Evolutionary conservation across 1,284 basidiomycete genomes (phyloP).

Genomic region (Singerocomus inundabilis): DNA sequence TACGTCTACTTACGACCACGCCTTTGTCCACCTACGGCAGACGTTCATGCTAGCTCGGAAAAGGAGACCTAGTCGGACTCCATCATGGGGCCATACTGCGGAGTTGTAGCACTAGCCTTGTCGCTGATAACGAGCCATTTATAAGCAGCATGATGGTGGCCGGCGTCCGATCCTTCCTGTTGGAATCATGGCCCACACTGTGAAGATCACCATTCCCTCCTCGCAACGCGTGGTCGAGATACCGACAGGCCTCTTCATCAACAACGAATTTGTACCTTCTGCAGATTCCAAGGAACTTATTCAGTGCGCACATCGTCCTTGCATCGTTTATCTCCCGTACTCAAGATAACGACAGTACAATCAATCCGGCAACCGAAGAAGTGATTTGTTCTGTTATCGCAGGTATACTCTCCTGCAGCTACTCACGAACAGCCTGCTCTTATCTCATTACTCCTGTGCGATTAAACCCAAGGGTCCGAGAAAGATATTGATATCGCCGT

Average conservation of each 20-base stretch:
- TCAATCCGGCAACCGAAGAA: constrained; percentile 77
- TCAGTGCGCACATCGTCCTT: constrained; percentile 40
- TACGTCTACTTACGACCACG: not conserved
- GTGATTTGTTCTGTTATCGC: constrained; percentile 64
- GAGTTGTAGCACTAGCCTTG: constrained; percentile 10
- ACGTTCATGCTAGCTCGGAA: too few species aligned
- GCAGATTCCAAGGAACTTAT: constrained; percentile 59
- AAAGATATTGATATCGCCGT: constrained; percentile 86
- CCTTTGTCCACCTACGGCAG: not conserved
- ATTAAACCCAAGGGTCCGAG: constrained; percentile 49
- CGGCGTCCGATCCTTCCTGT: not conserved
- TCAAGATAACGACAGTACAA: constrained; percentile 41
- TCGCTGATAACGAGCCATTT: constrained; percentile 21
- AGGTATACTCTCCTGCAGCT: constrained; percentile 42
- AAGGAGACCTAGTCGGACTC: too few species aligned
- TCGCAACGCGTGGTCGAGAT: constrained; percentile 56
- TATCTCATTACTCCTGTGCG: constrained; percentile 24
- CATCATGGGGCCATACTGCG: not conserved
- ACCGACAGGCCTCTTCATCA: constrained; percentile 87
- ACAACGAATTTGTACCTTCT: constrained; percentile 80
- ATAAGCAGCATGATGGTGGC: constrained; percentile 9
- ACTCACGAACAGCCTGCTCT: not conserved
- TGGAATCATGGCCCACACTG: constrained; percentile 42
- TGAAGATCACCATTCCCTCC: constrained; percentile 38
- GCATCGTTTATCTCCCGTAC: constrained; percentile 3